phyloP scores from a whole-genome alignment of 768 basidiomycete species.

The Cystobasidium onofrii region DNA sequence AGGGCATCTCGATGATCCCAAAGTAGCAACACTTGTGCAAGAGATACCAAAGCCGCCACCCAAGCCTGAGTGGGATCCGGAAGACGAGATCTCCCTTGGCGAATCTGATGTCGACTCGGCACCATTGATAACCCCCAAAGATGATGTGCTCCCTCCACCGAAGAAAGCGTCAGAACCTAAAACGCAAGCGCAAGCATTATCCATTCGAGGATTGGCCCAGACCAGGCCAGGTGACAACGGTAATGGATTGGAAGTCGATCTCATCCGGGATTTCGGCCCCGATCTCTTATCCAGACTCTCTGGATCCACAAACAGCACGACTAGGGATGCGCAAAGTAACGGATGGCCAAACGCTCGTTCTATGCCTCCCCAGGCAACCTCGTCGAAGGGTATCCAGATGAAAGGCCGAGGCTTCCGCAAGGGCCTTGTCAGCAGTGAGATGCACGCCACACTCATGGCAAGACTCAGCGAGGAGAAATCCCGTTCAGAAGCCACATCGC shows the following conservation, averaged over 20 bases:
- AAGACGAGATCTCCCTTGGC: not conserved
- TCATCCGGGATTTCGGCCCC: not conserved
- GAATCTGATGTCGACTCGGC: not conserved
- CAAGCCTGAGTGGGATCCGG: not conserved
- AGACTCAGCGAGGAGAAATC: not conserved
- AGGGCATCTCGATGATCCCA: not conserved
- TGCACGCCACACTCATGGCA: not conserved
- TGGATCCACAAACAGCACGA: not conserved
- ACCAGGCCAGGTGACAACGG: not conserved
- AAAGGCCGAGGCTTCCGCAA: conserved; percentile 1
- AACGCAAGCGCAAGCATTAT: not conserved
- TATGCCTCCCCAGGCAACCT: not conserved
- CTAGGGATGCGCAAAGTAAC: not conserved
- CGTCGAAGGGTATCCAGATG: not conserved
- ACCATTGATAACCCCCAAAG: not conserved
- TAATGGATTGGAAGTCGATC: not conserved
- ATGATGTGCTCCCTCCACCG: not conserved
- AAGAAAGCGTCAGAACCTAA: not conserved
- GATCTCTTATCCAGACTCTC: conserved; percentile 2
- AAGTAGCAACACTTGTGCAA: not conserved
- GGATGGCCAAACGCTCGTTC: not conserved
- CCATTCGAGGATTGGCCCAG: not conserved
- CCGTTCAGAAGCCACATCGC: not conserved
- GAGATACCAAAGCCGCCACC: not conserved
- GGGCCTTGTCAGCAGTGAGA: not conserved